Evolutionary conservation across 2,329 filamentous ascomycete species (phyloP), one percentile per base, ranked within the genome.

Genomic region (Colletotrichum orchidophilum): DNA sequence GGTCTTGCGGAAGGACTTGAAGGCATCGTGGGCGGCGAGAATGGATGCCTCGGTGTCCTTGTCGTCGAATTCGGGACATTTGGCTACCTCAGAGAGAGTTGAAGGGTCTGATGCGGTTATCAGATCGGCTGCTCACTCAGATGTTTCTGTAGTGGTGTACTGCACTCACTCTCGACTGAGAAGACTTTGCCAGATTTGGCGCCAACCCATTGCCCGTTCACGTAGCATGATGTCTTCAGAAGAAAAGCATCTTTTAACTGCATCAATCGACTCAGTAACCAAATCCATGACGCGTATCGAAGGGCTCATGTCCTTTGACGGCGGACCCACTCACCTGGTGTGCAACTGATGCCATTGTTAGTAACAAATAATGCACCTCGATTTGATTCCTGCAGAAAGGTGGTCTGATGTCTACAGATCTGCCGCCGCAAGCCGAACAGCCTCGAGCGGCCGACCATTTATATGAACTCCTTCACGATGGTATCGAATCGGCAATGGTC

Each of bases 191-290:
- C 91, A 1, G 92, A 93, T 76, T 89, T 87, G 72, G 93, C 92
- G 75, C 84, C 84, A 68, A 94, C 87, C 91, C 93, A 96, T 86
- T 94, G 86, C 77, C 93, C 93, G 80, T 95, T 93, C 77, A 95
- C 89, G 78, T 92, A 95, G 72, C 88, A 86, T 78, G 92, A 86
- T 73, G 87, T 87, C 80, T 93, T 94, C 76, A 95, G 86, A 60
- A 96, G 87, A 42, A 88, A 89, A 70, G 85, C 83, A 76, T 92
- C 90, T 79, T 87, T 89, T 73, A 92, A 83, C 86, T 91, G 55
- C 3, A 2, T 3, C 1, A 24, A 60, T 3, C 12, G 24, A 11
- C 29, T 27, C 1, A 4, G 11, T 24, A 11, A 42, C n/a, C n/a
- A 35, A 13, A 6, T 21, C 3, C 5, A 26, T n/a, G 39, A 46